Conservation (phyloP, 2,329 filamentous ascomycete species). For the Sarocladiaceae sp. region DNA sequence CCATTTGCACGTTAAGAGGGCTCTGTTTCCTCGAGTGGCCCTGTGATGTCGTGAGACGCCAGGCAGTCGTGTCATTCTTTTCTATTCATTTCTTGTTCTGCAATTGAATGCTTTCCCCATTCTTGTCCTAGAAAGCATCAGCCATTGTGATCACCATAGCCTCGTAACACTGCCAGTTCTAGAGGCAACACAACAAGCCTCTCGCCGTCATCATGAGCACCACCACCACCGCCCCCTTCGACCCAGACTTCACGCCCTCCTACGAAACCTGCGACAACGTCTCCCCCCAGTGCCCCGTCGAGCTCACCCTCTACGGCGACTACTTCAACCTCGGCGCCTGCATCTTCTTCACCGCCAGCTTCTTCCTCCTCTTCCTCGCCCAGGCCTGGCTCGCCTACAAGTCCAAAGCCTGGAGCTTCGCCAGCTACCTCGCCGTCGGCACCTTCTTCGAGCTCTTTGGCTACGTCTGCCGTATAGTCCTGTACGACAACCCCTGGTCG, state of each 20-base stretch:
- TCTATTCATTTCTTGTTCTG: too few relatives aligned
- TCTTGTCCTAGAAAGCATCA: too few relatives aligned
- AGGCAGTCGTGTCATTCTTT: too few relatives aligned
- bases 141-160: too few relatives aligned
- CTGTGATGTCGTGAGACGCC: too few relatives aligned
- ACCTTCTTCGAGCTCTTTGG: conserved; percentile 34
- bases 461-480: conserved; percentile 33
- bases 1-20: too few relatives aligned
- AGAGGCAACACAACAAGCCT: too few relatives aligned
- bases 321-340: conserved; percentile 19
- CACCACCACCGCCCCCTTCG: not conserved
- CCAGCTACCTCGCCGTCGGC: conserved; percentile 27
- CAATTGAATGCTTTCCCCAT: too few relatives aligned
- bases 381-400: conserved; percentile 26
- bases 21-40: too few relatives aligned
- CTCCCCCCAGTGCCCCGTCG: conserved; percentile 19
- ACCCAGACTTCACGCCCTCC: conserved; percentile 5
- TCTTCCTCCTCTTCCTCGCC: conserved; percentile 25
- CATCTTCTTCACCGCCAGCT: conserved; percentile 28
- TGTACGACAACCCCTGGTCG: conserved; percentile 33
- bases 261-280: conserved; percentile 14
- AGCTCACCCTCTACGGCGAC: conserved; percentile 18
- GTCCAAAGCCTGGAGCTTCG: conserved; percentile 32
- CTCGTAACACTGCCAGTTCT: too few relatives aligned
- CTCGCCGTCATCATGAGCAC: not conserved